These are phyloP conservation scores for Thraustotheca clavata DNA, from an alignment of 352 stramenopile species.

Conservation along the genomic window DNA sequence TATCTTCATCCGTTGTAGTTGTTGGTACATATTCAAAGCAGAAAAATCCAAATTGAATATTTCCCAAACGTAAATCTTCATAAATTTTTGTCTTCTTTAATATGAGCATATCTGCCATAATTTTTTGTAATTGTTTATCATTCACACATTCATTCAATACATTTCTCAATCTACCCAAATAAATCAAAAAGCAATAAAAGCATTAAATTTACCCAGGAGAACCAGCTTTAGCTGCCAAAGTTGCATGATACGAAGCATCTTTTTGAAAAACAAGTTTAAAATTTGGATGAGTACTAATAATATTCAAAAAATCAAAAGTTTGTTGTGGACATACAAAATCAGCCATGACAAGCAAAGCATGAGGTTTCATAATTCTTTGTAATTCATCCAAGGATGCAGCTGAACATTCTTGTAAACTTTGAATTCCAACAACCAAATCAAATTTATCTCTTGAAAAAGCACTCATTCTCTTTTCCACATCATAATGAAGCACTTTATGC, in stretches of 20 bases:
- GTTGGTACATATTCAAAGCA: constrained; percentile 4
- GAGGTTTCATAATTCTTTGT: constrained; percentile 1
- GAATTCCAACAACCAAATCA: constrained; percentile 13
- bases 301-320: constrained; percentile 5
- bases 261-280: constrained; percentile 7
- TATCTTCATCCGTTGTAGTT: no score
- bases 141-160: neutral
- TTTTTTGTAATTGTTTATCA: neutral
- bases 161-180: neutral
- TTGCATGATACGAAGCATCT: constrained; percentile 5
- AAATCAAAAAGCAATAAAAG: no score
- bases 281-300: neutral
- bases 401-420: constrained; percentile 14
- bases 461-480: constrained; percentile 15
- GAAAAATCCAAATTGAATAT: constrained; percentile 8
- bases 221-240: constrained; percentile 5
- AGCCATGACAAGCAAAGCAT: neutral
- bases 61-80: constrained; percentile 3
- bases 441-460: constrained; percentile 11
- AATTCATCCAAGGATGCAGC: constrained; percentile 3
- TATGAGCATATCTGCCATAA: neutral
- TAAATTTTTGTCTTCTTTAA: constrained; percentile 17
- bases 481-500: constrained; percentile 1
- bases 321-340: neutral
- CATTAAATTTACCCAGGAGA: neutral